Evolutionary conservation across 169 alveolate species (phyloP).

Genomic region (Pseudocohnilembus persalinus): DNA sequence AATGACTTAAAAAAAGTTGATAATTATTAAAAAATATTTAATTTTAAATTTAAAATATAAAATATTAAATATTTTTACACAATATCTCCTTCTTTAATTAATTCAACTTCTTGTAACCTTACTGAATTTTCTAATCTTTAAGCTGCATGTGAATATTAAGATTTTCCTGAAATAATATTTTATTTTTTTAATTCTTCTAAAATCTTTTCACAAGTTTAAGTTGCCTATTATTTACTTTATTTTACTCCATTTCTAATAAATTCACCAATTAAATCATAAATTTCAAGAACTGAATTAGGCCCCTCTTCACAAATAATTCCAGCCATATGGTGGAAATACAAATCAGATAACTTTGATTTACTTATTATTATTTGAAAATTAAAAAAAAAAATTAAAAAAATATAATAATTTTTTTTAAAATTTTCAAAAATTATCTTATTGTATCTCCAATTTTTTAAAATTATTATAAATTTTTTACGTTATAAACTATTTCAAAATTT

Average conservation of each 20-base stretch:
- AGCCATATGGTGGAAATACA: constrained; percentile 46
- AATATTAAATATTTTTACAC: too few relatives aligned
- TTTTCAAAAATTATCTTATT: too few relatives aligned
- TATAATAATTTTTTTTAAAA: too few relatives aligned
- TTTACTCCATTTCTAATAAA: constrained; percentile 45
- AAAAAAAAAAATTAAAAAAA: too few relatives aligned
- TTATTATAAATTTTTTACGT: neutral
- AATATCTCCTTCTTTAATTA: constrained; percentile 6
- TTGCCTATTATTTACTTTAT: constrained; percentile 19
- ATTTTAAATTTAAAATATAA: too few relatives aligned
- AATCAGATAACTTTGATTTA: constrained; percentile 20
- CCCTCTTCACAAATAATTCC: constrained; percentile 58
- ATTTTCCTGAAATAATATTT: constrained; percentile 1
- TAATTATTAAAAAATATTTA: too few relatives aligned
- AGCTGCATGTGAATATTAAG: constrained; percentile 20
- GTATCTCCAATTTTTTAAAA: too few relatives aligned
- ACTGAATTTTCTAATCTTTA: constrained; percentile 13
- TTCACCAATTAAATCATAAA: constrained; percentile 52
- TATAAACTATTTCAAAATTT: too few relatives aligned
- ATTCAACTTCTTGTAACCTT: neutral
- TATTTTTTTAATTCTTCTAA: constrained; percentile 17
- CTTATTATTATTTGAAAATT: neutral
- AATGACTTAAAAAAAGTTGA: too few relatives aligned
- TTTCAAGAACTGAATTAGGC: constrained; percentile 39
- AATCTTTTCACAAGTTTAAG: constrained; percentile 27